phyloP scores from a whole-genome alignment of 345 rosid genomes.

The Garcia nutans region DNA sequence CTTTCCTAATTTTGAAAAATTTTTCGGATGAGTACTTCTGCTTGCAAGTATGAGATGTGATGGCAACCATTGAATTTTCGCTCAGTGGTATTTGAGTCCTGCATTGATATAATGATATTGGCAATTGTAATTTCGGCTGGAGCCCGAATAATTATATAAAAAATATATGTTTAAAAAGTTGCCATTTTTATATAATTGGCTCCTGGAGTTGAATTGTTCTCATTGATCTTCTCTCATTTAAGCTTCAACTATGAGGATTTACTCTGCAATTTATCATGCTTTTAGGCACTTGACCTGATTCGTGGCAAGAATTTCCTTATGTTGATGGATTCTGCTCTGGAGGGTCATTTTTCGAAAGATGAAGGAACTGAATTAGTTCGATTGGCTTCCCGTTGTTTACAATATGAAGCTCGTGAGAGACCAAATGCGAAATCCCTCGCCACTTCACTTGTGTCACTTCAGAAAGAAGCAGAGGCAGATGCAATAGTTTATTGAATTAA shows the following conservation, averaged over 20 bases:
- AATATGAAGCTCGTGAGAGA: conserved; percentile 89
- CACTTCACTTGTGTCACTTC: conserved; percentile 64
- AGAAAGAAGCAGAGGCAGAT: conserved; percentile 76
- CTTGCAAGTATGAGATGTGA: not conserved
- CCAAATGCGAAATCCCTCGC: conserved; percentile 87
- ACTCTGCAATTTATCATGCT: not conserved
- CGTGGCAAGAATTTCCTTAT: conserved; percentile 84
- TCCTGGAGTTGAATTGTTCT: not conserved
- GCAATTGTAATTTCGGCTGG: no score
- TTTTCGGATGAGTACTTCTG: not conserved
- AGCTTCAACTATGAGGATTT: not conserved
- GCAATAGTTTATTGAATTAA: not conserved
- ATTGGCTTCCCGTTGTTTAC: conserved; percentile 87
- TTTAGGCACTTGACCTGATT: conserved; percentile 92
- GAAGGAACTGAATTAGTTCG: conserved; percentile 87
- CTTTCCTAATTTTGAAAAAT: not conserved
- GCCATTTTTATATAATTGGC: not conserved
- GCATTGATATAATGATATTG: no score
- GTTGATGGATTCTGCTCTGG: conserved; percentile 97
- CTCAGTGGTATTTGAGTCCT: no score
- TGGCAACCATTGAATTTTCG: not conserved
- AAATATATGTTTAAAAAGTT: not conserved
- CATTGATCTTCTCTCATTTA: not conserved
- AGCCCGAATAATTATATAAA: no score
- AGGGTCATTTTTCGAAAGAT: conserved; percentile 89